phyloP scores from a whole-genome alignment of 768 basidiomycete species.

The Tubosaeta sp. region DNA sequence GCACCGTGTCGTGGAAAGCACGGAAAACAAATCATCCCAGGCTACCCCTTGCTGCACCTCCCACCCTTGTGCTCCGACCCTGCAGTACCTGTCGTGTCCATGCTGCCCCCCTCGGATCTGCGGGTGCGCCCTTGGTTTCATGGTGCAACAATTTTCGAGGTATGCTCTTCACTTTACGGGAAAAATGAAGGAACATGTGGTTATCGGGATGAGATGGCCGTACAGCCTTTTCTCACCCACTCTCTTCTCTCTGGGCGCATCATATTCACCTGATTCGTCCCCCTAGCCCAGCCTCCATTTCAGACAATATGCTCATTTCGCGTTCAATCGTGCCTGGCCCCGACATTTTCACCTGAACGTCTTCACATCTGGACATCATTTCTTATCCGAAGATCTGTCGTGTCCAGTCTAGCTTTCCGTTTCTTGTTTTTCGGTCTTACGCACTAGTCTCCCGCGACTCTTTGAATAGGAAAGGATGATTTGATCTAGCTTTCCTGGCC shows the following conservation, averaged over 20 bases:
- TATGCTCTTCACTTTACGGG: background rate
- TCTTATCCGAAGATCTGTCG: background rate
- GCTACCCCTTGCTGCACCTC: slow-evolving; percentile 12
- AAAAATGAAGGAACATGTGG: slow-evolving; percentile 1
- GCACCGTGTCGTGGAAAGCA: slow-evolving; percentile 28
- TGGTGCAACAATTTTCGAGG: background rate
- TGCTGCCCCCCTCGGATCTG: slow-evolving; percentile 18
- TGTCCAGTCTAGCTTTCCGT: background rate
- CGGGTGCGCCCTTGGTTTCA: slow-evolving; percentile 3
- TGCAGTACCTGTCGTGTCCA: slow-evolving; percentile 7
- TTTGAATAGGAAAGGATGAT: slow-evolving; percentile 16
- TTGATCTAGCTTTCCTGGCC: background rate
- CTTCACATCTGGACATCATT: background rate
- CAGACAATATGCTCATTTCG: slow-evolving; percentile 1
- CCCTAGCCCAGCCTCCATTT: slow-evolving; percentile 13
- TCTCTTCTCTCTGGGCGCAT: slow-evolving; percentile 16
- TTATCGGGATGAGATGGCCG: slow-evolving; percentile 2
- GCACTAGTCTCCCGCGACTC: slow-evolving; percentile 12
- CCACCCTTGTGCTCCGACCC: slow-evolving; percentile 6
- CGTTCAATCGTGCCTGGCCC: slow-evolving; percentile 14
- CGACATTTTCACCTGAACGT: slow-evolving; percentile 1
- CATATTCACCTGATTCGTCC: slow-evolving; percentile 7
- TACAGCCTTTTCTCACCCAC: background rate
- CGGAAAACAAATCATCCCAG: slow-evolving; percentile 12
- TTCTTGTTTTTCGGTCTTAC: background rate